These are phyloP conservation scores for Saraca asoca DNA, from an alignment of 331 rosid genomes.

Conservation along the genomic window DNA sequence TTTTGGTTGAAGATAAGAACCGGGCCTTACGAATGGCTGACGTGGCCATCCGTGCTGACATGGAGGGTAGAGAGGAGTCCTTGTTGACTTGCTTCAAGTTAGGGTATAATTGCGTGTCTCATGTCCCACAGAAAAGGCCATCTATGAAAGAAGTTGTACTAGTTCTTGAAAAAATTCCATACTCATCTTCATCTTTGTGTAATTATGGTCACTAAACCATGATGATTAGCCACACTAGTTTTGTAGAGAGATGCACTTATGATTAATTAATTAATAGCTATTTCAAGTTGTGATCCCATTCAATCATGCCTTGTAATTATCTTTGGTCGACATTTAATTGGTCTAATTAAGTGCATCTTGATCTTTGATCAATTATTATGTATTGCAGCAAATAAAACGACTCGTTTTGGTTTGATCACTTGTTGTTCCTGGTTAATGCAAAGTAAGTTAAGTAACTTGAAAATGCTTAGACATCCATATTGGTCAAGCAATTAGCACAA, in stretches of 20 bases:
- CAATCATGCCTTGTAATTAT: constrained; percentile 22
- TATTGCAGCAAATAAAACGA: no score
- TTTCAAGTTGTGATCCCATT: constrained; percentile 25
- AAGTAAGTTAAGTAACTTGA: no score
- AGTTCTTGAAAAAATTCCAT: constrained; percentile 74
- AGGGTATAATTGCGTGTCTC: constrained; percentile 78
- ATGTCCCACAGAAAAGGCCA: constrained; percentile 87
- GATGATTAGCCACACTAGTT: constrained; percentile 29
- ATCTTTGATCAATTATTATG: no score
- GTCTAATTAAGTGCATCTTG: no score
- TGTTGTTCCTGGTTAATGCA: no score
- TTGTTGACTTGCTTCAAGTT: constrained; percentile 69
- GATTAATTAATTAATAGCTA: constrained; percentile 46
- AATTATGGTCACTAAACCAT: constrained; percentile 49
- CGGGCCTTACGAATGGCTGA: constrained; percentile 84
- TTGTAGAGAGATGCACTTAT: constrained; percentile 54
- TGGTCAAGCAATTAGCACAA: no score
- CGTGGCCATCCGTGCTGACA: constrained; percentile 65
- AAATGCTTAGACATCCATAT: no score
- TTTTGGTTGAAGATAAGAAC: constrained; percentile 59
- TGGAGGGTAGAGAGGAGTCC: constrained; percentile 89
- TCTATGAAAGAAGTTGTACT: constrained; percentile 82
- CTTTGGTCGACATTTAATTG: no score
- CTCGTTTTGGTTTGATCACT: no score
- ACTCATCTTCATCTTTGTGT: constrained; percentile 38